Evolutionary conservation across 1,284 basidiomycete species (phyloP).

Genomic region (Cryptococcus amylolentus): DNA sequence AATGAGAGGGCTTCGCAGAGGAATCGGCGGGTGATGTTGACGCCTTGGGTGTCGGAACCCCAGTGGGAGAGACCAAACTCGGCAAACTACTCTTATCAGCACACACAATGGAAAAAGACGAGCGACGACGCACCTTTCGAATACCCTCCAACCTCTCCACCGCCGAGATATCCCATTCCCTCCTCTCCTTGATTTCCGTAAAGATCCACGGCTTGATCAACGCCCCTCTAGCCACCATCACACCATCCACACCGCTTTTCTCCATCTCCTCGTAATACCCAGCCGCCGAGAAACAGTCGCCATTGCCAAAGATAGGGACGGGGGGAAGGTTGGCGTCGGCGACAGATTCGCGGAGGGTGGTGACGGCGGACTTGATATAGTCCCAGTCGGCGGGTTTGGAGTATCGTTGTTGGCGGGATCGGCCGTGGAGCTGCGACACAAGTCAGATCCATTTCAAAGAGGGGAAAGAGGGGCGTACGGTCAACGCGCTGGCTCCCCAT

Average conservation of each 20-base stretch:
- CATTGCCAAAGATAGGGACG: conserved; percentile 92
- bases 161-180: conserved; percentile 93
- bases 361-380: conserved; percentile 82
- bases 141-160: conserved; percentile 85
- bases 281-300: conserved; percentile 81
- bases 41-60: conserved; percentile 82
- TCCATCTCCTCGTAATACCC: conserved; percentile 64
- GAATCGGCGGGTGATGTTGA: conserved; percentile 90
- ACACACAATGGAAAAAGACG: background rate
- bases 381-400: conserved; percentile 80
- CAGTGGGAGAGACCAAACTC: conserved; percentile 72
- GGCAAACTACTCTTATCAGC: conserved; percentile 57
- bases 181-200: conserved; percentile 85
- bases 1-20: conserved; percentile 93
- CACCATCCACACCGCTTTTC: conserved; percentile 76
- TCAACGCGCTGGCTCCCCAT: conserved; percentile 74
- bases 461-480: conserved; percentile 54
- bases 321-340: conserved; percentile 71
- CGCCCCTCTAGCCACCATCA: conserved; percentile 93
- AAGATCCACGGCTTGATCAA: conserved; percentile 96
- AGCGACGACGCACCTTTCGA: conserved; percentile 59
- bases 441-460: background rate
- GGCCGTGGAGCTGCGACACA: conserved; percentile 72
- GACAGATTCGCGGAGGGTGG: conserved; percentile 73
- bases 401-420: conserved; percentile 86